Conservation (phyloP, 768 basidiomycete species). For the Chlorophyllum brunneum region DNA sequence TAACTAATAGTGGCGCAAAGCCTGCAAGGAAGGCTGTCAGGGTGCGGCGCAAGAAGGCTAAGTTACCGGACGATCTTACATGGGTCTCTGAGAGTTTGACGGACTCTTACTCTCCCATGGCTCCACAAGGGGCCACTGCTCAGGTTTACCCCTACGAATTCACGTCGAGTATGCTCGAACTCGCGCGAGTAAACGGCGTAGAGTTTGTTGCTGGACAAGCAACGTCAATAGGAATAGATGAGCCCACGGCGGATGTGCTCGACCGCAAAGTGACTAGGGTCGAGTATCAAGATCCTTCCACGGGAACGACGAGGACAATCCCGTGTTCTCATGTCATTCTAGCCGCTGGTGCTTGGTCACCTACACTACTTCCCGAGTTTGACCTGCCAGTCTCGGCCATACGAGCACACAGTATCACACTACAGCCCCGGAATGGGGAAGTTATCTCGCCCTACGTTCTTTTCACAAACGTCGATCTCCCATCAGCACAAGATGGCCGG, state of each 20-base stretch:
- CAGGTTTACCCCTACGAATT: conserved; percentile 78
- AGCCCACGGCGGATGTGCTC: conserved; percentile 21
- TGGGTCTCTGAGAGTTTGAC: conserved; percentile 61
- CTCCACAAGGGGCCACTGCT: conserved; percentile 52
- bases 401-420: conserved; percentile 72
- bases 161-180: conserved; percentile 65
- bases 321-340: conserved; percentile 69
- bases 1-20: conserved; percentile 29
- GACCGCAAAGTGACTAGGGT: conserved; percentile 42
- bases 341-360: conserved; percentile 86
- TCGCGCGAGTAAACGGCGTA: conserved; percentile 55
- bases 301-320: conserved; percentile 29
- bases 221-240: conserved; percentile 33
- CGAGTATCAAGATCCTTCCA: conserved; percentile 31
- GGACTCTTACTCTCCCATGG: conserved; percentile 59
- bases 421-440: conserved; percentile 41
- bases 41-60: conserved; percentile 24
- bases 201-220: conserved; percentile 43
- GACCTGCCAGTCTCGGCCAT: conserved; percentile 56
- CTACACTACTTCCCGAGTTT: conserved; percentile 45
- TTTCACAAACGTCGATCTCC: conserved; percentile 68
- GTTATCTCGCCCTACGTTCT: conserved; percentile 71
- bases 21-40: conserved; percentile 16
- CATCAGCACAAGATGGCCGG: conserved; percentile 13
- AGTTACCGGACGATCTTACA: conserved; percentile 46